phyloP scores from a whole-genome alignment of 345 rosid species.

The Eutrema yunnanense region DNA sequence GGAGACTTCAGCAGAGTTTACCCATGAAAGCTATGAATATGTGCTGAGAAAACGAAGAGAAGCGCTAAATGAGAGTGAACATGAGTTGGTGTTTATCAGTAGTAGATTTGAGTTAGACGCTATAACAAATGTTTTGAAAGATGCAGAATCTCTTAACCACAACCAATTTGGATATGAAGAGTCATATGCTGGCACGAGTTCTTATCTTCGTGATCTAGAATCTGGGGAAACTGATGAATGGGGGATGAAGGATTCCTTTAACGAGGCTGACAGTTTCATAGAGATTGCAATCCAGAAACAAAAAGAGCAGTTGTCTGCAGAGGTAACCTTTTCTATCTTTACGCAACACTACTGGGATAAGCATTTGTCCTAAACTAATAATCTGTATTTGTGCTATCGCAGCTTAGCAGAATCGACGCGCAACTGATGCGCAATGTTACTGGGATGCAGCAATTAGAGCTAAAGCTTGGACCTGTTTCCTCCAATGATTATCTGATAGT shows the following conservation, averaged over 20 bases:
- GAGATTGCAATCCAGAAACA: conserved; percentile 77
- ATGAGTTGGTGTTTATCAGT: conserved; percentile 39
- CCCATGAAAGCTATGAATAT: conserved; percentile 52
- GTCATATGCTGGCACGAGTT: conserved; percentile 44
- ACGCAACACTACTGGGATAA: neutral
- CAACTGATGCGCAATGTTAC: conserved; percentile 57
- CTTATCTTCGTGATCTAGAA: conserved; percentile 78
- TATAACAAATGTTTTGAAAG: conserved; percentile 66
- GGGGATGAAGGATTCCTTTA: conserved; percentile 61
- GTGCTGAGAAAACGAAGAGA: conserved; percentile 66
- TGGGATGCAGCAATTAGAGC: conserved; percentile 83
- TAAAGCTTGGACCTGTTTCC: conserved; percentile 68
- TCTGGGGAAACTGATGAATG: conserved; percentile 75
- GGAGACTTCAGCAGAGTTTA: conserved; percentile 50
- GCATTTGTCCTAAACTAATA: neutral
- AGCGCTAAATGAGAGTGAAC: conserved; percentile 50
- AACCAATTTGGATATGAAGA: conserved; percentile 74
- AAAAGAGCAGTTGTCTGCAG: conserved; percentile 68
- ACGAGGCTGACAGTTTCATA: conserved; percentile 69
- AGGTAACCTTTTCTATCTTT: conserved; percentile 46
- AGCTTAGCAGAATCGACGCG: conserved; percentile 88
- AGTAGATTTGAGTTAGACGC: conserved; percentile 68
- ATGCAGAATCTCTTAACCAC: conserved; percentile 59
- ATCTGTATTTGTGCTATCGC: conserved; percentile 27
- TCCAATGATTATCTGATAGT: conserved; percentile 61